A percentile compares a stretch with the other conserved stretches of the same genome.
Evolutionary conservation across 495 filamentous ascomycete genomes (phyloP).

Genomic region (Aspergillus carlsbadensis): DNA sequence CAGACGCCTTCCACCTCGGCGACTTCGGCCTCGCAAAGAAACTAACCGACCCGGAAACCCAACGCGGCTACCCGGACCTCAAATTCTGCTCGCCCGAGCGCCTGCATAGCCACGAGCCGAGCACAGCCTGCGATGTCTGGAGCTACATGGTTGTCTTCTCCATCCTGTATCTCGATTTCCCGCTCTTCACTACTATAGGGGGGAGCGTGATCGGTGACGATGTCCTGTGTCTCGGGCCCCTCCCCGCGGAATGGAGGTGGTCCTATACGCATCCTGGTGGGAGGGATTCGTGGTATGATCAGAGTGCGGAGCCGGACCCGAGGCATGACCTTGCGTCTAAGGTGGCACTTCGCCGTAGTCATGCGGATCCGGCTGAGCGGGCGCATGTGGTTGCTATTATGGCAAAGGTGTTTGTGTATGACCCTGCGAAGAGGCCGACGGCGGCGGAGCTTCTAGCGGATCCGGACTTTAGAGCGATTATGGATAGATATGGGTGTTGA

Average conservation of each 20-base stretch:
- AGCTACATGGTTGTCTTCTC: constrained; percentile 34
- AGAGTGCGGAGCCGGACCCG: constrained; percentile 3
- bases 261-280: constrained; percentile 8
- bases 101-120: constrained; percentile 26
- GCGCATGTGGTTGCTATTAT: constrained; percentile 24
- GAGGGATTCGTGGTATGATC: constrained; percentile 28
- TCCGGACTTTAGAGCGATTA: constrained; percentile 25
- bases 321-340: constrained; percentile 14
- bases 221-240: constrained; percentile 17
- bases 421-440: constrained; percentile 21
- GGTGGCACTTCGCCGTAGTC: constrained; percentile 19
- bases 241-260: constrained; percentile 21
- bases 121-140: constrained; percentile 35
- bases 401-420: constrained; percentile 23
- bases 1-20: constrained; percentile 51
- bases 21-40: constrained; percentile 50
- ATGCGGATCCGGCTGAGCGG: constrained; percentile 22
- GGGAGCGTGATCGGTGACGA: constrained; percentile 13
- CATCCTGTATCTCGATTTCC: constrained; percentile 23
- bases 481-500: constrained; percentile 26
- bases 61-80: constrained; percentile 17
- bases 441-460: constrained; percentile 27
- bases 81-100: constrained; percentile 30
- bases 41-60: constrained; percentile 11
- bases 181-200: not conserved